Evolutionary conservation across 2,329 filamentous ascomycete species (phyloP).

Genomic region (Colletotrichum sp.): DNA sequence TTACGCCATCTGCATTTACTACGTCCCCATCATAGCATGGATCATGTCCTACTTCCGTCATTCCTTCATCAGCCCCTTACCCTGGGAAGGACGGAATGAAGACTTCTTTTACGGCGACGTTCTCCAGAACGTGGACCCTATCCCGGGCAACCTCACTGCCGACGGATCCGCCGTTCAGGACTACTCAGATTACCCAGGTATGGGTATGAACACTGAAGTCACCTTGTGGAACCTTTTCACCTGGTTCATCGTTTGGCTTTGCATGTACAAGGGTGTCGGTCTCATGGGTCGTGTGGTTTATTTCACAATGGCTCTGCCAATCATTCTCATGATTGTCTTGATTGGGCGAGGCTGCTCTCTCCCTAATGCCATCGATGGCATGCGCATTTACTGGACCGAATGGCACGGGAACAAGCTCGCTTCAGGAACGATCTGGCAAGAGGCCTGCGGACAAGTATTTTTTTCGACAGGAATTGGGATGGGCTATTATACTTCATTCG

Average conservation of each 20-base stretch:
- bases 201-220: slow-evolving; percentile 53
- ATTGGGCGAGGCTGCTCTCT: slow-evolving; percentile 55
- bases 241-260: slow-evolving; percentile 62
- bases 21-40: slow-evolving; percentile 58
- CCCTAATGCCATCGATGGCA: slow-evolving; percentile 53
- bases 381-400: slow-evolving; percentile 42
- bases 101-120: slow-evolving; percentile 37
- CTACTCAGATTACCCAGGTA: slow-evolving; percentile 47
- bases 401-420: slow-evolving; percentile 51
- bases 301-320: slow-evolving; percentile 60
- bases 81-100: slow-evolving; percentile 50
- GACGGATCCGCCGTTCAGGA: slow-evolving; percentile 37
- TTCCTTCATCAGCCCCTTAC: slow-evolving; percentile 56
- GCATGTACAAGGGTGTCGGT: slow-evolving; percentile 61
- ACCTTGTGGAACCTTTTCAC: slow-evolving; percentile 60
- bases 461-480: slow-evolving; percentile 37
- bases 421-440: slow-evolving; percentile 56
- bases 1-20: slow-evolving; percentile 57
- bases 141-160: slow-evolving; percentile 31
- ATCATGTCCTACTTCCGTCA: slow-evolving; percentile 61
- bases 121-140: slow-evolving; percentile 27
- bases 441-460: slow-evolving; percentile 52
- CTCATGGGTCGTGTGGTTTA: slow-evolving; percentile 60
- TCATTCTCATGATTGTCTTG: slow-evolving; percentile 57
- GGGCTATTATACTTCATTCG: slow-evolving; percentile 60